These are phyloP conservation scores for Melanomma pulvis-pyrius DNA, from an alignment of 495 filamentous ascomycete species.

Conservation along the genomic window DNA sequence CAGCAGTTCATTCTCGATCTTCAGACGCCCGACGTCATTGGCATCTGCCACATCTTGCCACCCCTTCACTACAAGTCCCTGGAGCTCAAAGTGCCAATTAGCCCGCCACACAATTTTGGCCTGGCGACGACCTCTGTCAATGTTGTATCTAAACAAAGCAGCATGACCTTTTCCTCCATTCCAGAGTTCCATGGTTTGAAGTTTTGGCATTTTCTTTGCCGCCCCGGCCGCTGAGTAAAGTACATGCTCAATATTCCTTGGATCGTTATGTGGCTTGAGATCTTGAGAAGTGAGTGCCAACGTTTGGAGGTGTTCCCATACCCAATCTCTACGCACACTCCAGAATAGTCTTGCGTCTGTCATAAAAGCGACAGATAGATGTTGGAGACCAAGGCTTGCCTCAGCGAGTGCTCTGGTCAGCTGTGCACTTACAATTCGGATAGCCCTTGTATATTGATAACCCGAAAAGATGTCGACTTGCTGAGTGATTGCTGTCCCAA, in stretches of 20 bases:
- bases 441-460: not conserved
- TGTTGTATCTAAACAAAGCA: conserved; percentile 11
- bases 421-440: not conserved
- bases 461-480: too few species aligned
- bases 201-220: conserved; percentile 9
- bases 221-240: conserved; percentile 1
- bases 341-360: conserved; percentile 2
- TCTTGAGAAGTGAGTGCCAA: not conserved
- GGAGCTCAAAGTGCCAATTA: not conserved
- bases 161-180: conserved; percentile 9
- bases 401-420: not conserved
- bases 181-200: conserved; percentile 11
- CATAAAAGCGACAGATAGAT: conserved; percentile 10
- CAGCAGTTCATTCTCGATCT: not conserved
- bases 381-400: conserved; percentile 10
- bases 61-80: not conserved
- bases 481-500: too few species aligned
- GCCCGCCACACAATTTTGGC: not conserved
- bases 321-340: not conserved
- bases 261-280: not conserved
- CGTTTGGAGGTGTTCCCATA: conserved; percentile 6
- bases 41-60: not conserved
- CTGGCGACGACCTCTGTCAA: not conserved
- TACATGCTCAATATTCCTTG: not conserved
- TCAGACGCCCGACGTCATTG: not conserved